These are phyloP conservation scores for Capronia coronata DNA, from an alignment of 2,329 filamentous ascomycete genomes.

Conservation along the genomic window DNA sequence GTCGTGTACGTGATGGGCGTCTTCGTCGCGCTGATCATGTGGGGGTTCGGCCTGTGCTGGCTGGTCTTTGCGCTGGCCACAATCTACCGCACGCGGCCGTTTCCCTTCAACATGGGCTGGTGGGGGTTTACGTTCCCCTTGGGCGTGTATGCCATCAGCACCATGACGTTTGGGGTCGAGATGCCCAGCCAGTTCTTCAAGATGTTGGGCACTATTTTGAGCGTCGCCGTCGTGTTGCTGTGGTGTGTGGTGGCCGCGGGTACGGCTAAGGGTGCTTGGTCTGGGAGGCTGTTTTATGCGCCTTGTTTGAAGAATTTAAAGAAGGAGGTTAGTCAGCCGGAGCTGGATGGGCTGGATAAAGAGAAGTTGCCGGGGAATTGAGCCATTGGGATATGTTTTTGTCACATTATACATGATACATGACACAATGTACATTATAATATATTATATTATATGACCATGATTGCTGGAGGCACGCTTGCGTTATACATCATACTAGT, in stretches of 20 bases:
- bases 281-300: constrained; percentile 49
- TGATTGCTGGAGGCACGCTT: too few relatives aligned
- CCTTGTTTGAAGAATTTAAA: constrained; percentile 45
- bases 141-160: constrained; percentile 50
- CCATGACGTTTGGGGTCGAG: constrained; percentile 42
- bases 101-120: constrained; percentile 59
- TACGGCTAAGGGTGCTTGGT: constrained; percentile 45
- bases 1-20: constrained; percentile 35
- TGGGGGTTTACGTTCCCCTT: constrained; percentile 57
- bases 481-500: too few relatives aligned
- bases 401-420: too few relatives aligned
- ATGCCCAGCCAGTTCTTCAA: constrained; percentile 52
- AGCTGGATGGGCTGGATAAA: constrained; percentile 1
- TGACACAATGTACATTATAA: too few relatives aligned
- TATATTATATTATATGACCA: too few relatives aligned
- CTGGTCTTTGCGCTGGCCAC: constrained; percentile 37
- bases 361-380: constrained; percentile 9
- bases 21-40: constrained; percentile 35
- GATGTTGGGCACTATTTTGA: constrained; percentile 51
- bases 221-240: constrained; percentile 46
- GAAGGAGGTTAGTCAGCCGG: constrained; percentile 2
- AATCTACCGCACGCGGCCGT: constrained; percentile 34
- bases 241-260: constrained; percentile 51
- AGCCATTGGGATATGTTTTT: neutral
- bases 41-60: constrained; percentile 39